Base-by-base conservation (phyloP, 495 filamentous ascomycete species). In the Penicillium crystallinum region DNA sequence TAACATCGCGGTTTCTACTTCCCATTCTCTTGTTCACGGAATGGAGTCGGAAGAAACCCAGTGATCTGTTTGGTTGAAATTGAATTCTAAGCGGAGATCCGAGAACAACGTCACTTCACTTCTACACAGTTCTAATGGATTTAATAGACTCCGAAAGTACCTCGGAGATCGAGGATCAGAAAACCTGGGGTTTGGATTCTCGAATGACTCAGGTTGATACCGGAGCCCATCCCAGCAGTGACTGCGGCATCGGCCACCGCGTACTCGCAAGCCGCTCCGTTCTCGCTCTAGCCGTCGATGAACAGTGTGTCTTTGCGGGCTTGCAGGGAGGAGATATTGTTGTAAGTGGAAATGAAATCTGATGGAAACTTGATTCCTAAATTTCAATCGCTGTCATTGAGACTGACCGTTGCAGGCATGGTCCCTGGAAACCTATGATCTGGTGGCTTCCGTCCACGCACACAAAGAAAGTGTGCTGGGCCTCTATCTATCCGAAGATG, bases 321-420 rank as follows among this genome's bases (percentile, higher is more conserved):
- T 89, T 91, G 15, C 91, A 96, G 64, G 88, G 85, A 41, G 93
- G 93, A 46, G 89, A 96, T 69, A 91, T 98, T 49, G 70, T 93
- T 43, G 87, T 87, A 66, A 52, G 74, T 71, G 34, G 23, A 3
- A 27, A 7, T 27, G 7, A 17, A 15, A 35, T 3, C 34, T 36
- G 6, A 31, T 31, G 6, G 29, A 9, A 31, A 2, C 10, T 31
- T 4, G 29, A 31, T 4, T 4, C 10, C 4, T 2, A 31, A 9
- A 11, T 31, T 31, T 10, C 29, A 4, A 29, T 29, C 25, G 10
- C 5, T 8, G 29, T 31, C 29, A 31, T 11, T 5, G 30, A 36
- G 14, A 48, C 55, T 64, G 18, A 58, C 52, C 29, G 27, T 27
- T 55, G 9, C 34, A 83, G 83, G 80, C 90, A 19, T 97, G 90